These are phyloP conservation scores for Coprinopsis strossmayeri DNA, from an alignment of 768 basidiomycete species.

Conservation along the genomic window DNA sequence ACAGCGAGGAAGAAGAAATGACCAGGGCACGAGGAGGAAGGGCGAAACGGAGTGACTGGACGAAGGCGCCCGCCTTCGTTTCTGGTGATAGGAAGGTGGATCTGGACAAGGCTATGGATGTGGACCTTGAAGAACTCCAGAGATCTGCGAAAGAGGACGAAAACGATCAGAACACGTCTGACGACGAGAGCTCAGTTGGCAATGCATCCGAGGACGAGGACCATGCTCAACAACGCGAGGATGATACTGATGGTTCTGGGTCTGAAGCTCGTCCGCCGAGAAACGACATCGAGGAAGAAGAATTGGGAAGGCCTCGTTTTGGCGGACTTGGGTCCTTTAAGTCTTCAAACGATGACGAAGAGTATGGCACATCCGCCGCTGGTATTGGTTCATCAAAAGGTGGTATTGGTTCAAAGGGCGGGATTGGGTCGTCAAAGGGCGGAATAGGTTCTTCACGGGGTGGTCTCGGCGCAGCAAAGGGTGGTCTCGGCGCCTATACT, in stretches of 20 bases:
- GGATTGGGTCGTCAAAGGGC: conserved; percentile 25
- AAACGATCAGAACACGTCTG: conserved; percentile 20
- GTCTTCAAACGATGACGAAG: conserved; percentile 9
- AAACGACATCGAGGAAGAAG: conserved; percentile 43
- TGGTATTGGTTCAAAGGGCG: conserved; percentile 13
- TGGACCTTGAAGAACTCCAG: conserved; percentile 24
- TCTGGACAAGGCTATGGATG: conserved; percentile 32
- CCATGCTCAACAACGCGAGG: conserved; percentile 23
- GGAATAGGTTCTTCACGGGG: conserved; percentile 20
- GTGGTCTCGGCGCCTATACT: conserved; percentile 5
- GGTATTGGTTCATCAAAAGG: neutral
- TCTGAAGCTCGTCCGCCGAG: conserved; percentile 52
- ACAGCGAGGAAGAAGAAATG: conserved; percentile 56
- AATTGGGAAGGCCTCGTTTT: conserved; percentile 28
- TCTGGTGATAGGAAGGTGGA: conserved; percentile 48
- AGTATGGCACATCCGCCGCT: too few species aligned
- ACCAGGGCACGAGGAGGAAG: conserved; percentile 18
- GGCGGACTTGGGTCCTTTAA: conserved; percentile 38
- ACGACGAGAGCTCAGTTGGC: conserved; percentile 16
- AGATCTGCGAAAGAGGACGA: conserved; percentile 14
- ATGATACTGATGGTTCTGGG: conserved; percentile 25
- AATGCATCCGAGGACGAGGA: conserved; percentile 19
- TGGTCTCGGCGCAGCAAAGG: neutral
- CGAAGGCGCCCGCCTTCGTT: conserved; percentile 73
- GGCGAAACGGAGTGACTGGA: conserved; percentile 54